These are phyloP conservation scores for Tylopilus rubrobrunneus DNA, from an alignment of 768 basidiomycete species.

Conservation along the genomic window DNA sequence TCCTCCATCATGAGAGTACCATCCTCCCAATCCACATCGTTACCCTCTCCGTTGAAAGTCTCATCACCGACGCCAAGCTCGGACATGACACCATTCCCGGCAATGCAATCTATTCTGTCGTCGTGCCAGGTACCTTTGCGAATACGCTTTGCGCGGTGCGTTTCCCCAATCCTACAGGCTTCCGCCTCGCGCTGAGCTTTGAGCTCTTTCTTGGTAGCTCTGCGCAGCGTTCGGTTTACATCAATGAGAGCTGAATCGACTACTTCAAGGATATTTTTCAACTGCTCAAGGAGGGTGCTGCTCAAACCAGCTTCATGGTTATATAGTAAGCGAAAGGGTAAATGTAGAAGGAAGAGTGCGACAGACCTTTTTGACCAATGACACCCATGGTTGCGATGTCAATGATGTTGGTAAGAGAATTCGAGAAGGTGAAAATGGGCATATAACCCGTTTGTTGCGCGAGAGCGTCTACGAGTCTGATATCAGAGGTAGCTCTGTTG, in stretches of 20 bases:
- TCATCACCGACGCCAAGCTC: conserved; percentile 87
- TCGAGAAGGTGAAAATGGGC: conserved; percentile 83
- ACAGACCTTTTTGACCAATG: conserved; percentile 85
- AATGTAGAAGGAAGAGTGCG: not conserved
- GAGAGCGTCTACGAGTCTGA: conserved; percentile 59
- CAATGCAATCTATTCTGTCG: conserved; percentile 80
- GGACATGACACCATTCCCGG: conserved; percentile 82
- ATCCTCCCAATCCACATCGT: conserved; percentile 8
- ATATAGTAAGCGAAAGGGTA: not conserved
- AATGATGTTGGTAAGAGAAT: conserved; percentile 75
- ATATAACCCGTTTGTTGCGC: conserved; percentile 85
- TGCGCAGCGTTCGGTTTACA: conserved; percentile 50
- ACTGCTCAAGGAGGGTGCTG: conserved; percentile 72
- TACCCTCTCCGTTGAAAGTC: conserved; percentile 38
- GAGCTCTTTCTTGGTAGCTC: conserved; percentile 38
- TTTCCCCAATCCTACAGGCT: conserved; percentile 36
- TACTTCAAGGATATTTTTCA: conserved; percentile 80
- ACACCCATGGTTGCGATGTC: conserved; percentile 90
- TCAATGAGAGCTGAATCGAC: conserved; percentile 70
- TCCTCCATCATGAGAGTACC: conserved; percentile 13
- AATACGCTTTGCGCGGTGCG: conserved; percentile 44
- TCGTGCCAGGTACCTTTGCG: conserved; percentile 78
- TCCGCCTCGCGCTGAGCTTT: conserved; percentile 35
- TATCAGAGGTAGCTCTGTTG: conserved; percentile 64
- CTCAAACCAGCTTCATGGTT: conserved; percentile 67